phyloP scores from a whole-genome alignment of 2,329 filamentous ascomycete genomes.

The Calonectria naviculata region DNA sequence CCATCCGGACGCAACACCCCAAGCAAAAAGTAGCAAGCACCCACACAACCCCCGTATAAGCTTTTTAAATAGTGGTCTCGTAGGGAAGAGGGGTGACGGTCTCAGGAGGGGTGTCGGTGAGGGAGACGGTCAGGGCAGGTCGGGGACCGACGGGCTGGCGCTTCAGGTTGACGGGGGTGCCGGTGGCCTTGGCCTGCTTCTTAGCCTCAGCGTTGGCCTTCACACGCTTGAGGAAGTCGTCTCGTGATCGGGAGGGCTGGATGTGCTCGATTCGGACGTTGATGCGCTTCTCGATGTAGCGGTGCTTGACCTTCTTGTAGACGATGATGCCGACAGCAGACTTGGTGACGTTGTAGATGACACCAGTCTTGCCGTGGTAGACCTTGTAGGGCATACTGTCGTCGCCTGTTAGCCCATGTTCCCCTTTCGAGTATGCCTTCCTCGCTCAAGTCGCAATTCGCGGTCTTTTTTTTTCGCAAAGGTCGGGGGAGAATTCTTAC shows the following conservation, averaged over 20 bases:
- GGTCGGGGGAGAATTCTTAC: constrained; percentile 62
- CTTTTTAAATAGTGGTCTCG: constrained; percentile 94
- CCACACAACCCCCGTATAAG: constrained; percentile 41
- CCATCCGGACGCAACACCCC: constrained; percentile 56
- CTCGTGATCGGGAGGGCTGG: constrained; percentile 90
- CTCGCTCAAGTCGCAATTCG: constrained; percentile 29
- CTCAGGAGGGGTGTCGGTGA: constrained; percentile 88
- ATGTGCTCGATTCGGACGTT: constrained; percentile 99
- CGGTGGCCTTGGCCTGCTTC: constrained; percentile 91
- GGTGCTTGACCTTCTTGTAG: constrained; percentile 99
- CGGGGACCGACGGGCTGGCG: constrained; percentile 85
- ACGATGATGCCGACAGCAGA: constrained; percentile 97
- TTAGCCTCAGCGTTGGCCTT: constrained; percentile 96
- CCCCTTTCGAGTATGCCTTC: constrained; percentile 14
- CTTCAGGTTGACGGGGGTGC: constrained; percentile 92
- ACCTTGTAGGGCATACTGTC: constrained; percentile 97
- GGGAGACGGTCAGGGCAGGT: constrained; percentile 81
- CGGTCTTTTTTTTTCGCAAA: constrained; percentile 31
- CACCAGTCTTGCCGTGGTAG: constrained; percentile 99
- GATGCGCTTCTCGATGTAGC: constrained; percentile 99
- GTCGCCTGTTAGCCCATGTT: constrained; percentile 46
- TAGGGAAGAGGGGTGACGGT: constrained; percentile 92
- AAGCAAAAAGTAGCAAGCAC: constrained; percentile 54
- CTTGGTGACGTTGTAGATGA: constrained; percentile 99
- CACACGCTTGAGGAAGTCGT: constrained; percentile 96